Conservation (phyloP, 768 basidiomycete genomes). For the Lanmaoa pseudosensibilis region DNA sequence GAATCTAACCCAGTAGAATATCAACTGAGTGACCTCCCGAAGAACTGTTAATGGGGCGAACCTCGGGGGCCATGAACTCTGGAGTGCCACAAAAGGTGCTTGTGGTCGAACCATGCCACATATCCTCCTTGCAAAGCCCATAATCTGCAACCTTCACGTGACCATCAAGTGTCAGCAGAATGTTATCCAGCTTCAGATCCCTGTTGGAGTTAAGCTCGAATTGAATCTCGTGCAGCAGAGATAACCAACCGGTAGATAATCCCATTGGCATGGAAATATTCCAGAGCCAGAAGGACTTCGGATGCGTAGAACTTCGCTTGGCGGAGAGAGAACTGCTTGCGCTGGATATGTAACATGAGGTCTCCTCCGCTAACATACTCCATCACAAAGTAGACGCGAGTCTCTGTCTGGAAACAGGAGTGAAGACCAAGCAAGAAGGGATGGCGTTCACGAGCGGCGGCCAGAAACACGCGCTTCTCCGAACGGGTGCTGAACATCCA, state of each 20-base stretch:
- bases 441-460: conserved; percentile 95
- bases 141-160: conserved; percentile 99
- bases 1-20: conserved; percentile 58
- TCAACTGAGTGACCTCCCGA: neutral
- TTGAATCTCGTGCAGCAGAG: too few species aligned
- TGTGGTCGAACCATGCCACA: conserved; percentile 95
- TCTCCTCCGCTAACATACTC: conserved; percentile 99
- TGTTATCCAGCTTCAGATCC: conserved; percentile 97
- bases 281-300: conserved; percentile 91
- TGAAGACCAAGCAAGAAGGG: conserved; percentile 96
- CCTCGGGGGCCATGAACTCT: conserved; percentile 99
- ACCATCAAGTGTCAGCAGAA: conserved; percentile 92
- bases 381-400: conserved; percentile 99
- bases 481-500: conserved; percentile 78
- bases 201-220: conserved; percentile 40
- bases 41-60: conserved; percentile 35
- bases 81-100: conserved; percentile 99
- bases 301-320: conserved; percentile 99
- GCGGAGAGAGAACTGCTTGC: conserved; percentile 96
- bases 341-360: conserved; percentile 98
- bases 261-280: conserved; percentile 98
- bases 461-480: conserved; percentile 96
- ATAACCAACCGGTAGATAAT: conserved; percentile 89
- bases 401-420: conserved; percentile 99
- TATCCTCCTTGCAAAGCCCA: conserved; percentile 98